Evolutionary conservation across 2,329 filamentous ascomycete species (phyloP).

Genomic region (Trichoderma gracile): DNA sequence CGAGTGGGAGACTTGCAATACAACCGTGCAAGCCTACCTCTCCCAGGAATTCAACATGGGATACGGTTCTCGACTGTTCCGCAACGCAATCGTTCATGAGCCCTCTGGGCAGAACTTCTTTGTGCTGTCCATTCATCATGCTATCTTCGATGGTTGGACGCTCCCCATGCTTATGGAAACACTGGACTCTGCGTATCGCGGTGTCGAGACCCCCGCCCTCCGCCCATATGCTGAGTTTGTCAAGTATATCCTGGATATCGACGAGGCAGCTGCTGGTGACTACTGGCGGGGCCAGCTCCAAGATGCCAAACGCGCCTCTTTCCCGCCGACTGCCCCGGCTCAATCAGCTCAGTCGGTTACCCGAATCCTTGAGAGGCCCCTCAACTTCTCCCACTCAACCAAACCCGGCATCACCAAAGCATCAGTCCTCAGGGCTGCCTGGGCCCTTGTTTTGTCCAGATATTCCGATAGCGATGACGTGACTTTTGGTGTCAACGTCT

Average conservation of each 20-base stretch:
- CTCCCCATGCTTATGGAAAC: constrained; percentile 1
- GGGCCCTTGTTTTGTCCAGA: constrained; percentile 31
- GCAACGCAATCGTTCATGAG: constrained; percentile 12
- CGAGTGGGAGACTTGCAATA: not conserved
- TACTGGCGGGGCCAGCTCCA: constrained; percentile 19
- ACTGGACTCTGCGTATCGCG: constrained; percentile 8
- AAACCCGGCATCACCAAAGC: constrained; percentile 26
- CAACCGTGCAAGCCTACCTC: not conserved
- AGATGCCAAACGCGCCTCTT: constrained; percentile 17
- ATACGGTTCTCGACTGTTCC: not conserved
- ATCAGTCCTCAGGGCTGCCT: constrained; percentile 32
- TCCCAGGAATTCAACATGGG: constrained; percentile 1
- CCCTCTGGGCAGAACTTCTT: constrained; percentile 25
- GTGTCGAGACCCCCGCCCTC: not conserved
- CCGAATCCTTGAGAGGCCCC: constrained; percentile 8
- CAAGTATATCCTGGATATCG: constrained; percentile 8
- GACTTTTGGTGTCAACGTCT: constrained; percentile 34
- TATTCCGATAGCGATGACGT: constrained; percentile 31
- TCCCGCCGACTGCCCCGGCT: not conserved
- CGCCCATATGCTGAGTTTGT: constrained; percentile 27
- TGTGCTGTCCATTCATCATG: constrained; percentile 29
- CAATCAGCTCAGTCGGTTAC: not conserved
- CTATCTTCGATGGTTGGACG: constrained; percentile 32
- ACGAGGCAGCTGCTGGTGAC: not conserved
- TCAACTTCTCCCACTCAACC: constrained; percentile 3